Base-by-base conservation (phyloP, 2,329 filamentous ascomycete genomes). In the Pseudocercospora pini-densiflorae region DNA sequence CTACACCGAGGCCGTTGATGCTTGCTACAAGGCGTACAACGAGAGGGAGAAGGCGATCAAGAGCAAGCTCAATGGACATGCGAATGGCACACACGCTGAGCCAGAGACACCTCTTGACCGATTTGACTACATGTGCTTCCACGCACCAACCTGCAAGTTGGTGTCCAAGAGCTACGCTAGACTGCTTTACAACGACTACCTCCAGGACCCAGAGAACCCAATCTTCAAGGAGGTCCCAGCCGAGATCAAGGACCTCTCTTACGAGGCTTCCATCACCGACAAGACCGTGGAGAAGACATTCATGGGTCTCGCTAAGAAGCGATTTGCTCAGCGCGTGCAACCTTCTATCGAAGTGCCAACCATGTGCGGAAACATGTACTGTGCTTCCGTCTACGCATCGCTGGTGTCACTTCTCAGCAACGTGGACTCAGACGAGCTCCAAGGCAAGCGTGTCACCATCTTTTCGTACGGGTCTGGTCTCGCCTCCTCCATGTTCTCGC, bases 311-410 rank as follows among this genome's bases (percentile, higher is more conserved):
- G 74, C 82, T 51, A 85, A 85, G 81, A 85, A 85, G 80, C 80
- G 82, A 58, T 85, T 84, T 72, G 79, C 78, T 55, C 67, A 78
- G 60, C 82, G 82, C 66, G 83, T 85, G 47, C 81, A 84, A 77
- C 83, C 83, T 27, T 76, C 79, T 65, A 82, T 84, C 69, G 75
- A 83, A 69, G 81, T 84, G 24, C 83, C 83, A 8, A 85, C 83
- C 70, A 80, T 81, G 79, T 85, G 83, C 78, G 83, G 83, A 63
- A 85, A 85, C 81, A 85, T 85, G 83, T 85, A 85, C 81, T 83
- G 80, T 69, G 83, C 81, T 31, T 83, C 81, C 66, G 83, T 85
- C 61, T 85, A 84, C 77, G 80, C 78, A 65, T 83, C 82, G 70
- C 78, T 85, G 65, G 79, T 79, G 73, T 83, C 82, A 59, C 74